Evolutionary conservation across 352 stramenopile genomes (phyloP), one percentile per base, ranked within the genome.

Genomic region (Globisporangium takayamanum): DNA sequence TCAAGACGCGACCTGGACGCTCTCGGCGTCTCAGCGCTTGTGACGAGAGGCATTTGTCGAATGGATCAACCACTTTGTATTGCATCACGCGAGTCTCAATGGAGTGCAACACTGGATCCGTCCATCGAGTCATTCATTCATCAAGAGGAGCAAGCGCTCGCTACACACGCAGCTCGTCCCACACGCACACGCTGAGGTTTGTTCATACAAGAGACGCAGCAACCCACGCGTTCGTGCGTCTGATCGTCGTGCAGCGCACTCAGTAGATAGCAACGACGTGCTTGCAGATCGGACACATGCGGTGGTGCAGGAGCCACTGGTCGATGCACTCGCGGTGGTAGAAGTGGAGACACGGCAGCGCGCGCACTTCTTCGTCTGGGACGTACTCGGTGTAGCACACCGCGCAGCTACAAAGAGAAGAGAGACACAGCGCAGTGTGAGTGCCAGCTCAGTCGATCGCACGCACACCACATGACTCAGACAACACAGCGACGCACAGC

Each of bases 251-350:
- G 12, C 22, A 1, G 44, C 28, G 56, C 39, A 53, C 30, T 53
- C 74, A 88, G 68, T 89, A 88, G 47, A 93, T 73, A 14, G 80
- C 71, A 52, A 94, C 83, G 53, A 90, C 68, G 70, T 95, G 73
- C 54, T 89, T 95, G 70, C 85, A 96, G 59, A 92, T 92, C 25
- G 84, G 87, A 50, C 88, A 96, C 52, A 82, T 81, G 55, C 84
- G 80, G 57, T 94, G 82, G 63, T 88, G 72, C 59, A 92, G 72
- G 20, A 96, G 84, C 88, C 88, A 96, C 63, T 89, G 83, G 63
- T 96, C 87, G 62, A 96, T 95, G 55, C 88, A 96, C 66, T 93
- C 84, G 62, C 80, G 80, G 66, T 96, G 88, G 65, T 95, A 96
- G 58, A 87, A 90, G 63, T 96, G 88, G 48, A 92, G 68, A 55